Base-by-base conservation (phyloP, 1,139 yeast species). In the Kodamaea sp. region DNA sequence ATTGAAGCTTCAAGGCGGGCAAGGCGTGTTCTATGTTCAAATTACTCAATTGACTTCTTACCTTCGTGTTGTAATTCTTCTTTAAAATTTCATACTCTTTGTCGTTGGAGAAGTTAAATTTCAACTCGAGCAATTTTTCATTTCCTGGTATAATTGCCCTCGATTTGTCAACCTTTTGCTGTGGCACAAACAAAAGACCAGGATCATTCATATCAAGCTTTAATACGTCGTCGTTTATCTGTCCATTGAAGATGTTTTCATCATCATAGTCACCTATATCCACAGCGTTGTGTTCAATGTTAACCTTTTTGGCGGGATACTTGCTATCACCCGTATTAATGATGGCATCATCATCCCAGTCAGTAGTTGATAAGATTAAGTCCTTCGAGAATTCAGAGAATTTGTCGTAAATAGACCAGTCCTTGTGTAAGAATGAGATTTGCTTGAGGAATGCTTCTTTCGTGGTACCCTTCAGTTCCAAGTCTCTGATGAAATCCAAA, bases 31-130 rank as follows among this genome's bases (percentile, higher is more conserved):
- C 98, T 42, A 94, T 89, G 38, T 78, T 83, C 44, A 94, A 70
- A 47, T 92, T 88, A 38, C 97, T 95, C 51, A 94, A 82, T 14
- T 95, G 95, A 5, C 96, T 82, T 57, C 99, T 80, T 23, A 92
- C 88, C 65, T 88, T 90, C 29, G 95, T 82, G 54, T 88, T 95
- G 56, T 90, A 89, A 49, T 89, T 90, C 43, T 81, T 85, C 53
- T 84, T 85, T 50, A 94, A 68, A 38, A 83, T 62, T 40, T 87
- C 95, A 56, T 94, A 94, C 29, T 84, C 86, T 28, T 77, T 73
- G 58, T 94, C 98, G 58, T 94, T 94, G 7, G 97, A 89, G 24
- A 90, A 73, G 54, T 87, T 85, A 61, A 85, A 90, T 45, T 78
- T 79, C 46, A 64, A 56, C 29, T 67, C 72, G 24, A 83, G 46